phyloP scores from a whole-genome alignment of 2,329 filamentous ascomycete species.

The Esteya vermicola region DNA sequence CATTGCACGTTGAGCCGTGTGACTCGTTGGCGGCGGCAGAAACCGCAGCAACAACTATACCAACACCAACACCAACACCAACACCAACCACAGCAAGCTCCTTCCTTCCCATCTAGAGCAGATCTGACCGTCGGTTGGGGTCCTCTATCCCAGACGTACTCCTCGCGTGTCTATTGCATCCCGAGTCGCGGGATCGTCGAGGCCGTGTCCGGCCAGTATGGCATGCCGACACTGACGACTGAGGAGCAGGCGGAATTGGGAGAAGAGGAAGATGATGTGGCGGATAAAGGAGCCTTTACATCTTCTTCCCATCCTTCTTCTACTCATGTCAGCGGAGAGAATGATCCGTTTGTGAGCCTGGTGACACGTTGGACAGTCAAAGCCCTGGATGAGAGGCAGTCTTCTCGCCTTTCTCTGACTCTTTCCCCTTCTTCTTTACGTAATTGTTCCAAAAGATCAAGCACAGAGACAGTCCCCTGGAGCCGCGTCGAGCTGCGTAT shows the following conservation, averaged over 20 bases:
- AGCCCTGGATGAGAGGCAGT: slow-evolving; percentile 27
- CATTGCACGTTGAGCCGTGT: slow-evolving; percentile 72
- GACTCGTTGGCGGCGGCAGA: slow-evolving; percentile 45
- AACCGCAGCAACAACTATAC: too few species aligned
- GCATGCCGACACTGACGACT: slow-evolving; percentile 24
- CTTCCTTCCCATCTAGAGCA: slow-evolving; percentile 55
- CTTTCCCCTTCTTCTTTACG: too few species aligned
- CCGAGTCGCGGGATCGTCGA: slow-evolving; percentile 51
- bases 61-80: background rate
- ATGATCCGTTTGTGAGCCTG: slow-evolving; percentile 49
- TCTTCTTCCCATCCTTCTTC: background rate
- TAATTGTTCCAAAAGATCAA: too few species aligned
- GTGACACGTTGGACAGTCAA: slow-evolving; percentile 55
- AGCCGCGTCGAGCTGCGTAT: slow-evolving; percentile 68
- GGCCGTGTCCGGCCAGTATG: slow-evolving; percentile 47
- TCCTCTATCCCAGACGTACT: slow-evolving; percentile 70
- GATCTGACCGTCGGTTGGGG: slow-evolving; percentile 78
- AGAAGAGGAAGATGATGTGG: slow-evolving; percentile 3
- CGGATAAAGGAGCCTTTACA: background rate
- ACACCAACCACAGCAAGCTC: slow-evolving; percentile 23
- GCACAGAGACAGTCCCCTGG: slow-evolving; percentile 20
- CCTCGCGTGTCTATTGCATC: slow-evolving; percentile 64
- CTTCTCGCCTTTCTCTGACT: too few species aligned
- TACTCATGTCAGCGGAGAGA: too few species aligned
- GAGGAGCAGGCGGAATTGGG: slow-evolving; percentile 16